These are phyloP conservation scores for Amanita fuliginea DNA, from an alignment of 768 basidiomycete species.

Conservation along the genomic window DNA sequence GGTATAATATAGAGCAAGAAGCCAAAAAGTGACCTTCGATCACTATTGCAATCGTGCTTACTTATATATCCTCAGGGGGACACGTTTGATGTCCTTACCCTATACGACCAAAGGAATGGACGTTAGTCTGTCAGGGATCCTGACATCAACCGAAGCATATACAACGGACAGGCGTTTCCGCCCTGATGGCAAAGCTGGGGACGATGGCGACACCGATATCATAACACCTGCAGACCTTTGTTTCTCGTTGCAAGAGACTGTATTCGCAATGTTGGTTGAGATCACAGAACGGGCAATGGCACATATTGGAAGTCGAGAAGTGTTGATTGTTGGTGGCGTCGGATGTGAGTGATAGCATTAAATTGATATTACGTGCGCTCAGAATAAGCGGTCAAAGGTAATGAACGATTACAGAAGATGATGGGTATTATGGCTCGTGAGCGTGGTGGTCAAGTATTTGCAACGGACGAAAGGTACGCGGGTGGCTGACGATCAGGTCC, in stretches of 20 bases:
- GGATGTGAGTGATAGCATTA: conserved; percentile 61
- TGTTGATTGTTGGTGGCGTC: conserved; percentile 97
- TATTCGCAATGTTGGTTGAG: conserved; percentile 97
- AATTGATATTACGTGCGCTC: not conserved
- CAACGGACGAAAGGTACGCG: conserved; percentile 88
- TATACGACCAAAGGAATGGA: conserved; percentile 99
- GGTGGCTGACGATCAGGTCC: not conserved
- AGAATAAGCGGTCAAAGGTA: conserved; percentile 40
- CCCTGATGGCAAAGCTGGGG: conserved; percentile 25
- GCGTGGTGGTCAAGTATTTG: conserved; percentile 81
- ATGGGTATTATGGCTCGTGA: conserved; percentile 97
- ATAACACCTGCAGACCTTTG: conserved; percentile 96
- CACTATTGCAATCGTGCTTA: not conserved
- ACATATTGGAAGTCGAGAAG: conserved; percentile 92
- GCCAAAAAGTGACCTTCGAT: conserved; percentile 66
- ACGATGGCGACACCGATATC: conserved; percentile 44
- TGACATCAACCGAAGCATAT: conserved; percentile 81
- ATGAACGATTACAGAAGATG: conserved; percentile 92
- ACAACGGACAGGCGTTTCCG: conserved; percentile 80
- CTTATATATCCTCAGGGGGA: conserved; percentile 46
- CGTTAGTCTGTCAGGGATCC: conserved; percentile 87
- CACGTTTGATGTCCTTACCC: conserved; percentile 70
- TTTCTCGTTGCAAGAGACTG: conserved; percentile 93
- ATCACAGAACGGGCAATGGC: conserved; percentile 99
- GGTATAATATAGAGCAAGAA: conserved; percentile 94